Evolutionary conservation across 2,329 filamentous ascomycete species (phyloP).

Genomic region (Proliferodiscus dingleyae): DNA sequence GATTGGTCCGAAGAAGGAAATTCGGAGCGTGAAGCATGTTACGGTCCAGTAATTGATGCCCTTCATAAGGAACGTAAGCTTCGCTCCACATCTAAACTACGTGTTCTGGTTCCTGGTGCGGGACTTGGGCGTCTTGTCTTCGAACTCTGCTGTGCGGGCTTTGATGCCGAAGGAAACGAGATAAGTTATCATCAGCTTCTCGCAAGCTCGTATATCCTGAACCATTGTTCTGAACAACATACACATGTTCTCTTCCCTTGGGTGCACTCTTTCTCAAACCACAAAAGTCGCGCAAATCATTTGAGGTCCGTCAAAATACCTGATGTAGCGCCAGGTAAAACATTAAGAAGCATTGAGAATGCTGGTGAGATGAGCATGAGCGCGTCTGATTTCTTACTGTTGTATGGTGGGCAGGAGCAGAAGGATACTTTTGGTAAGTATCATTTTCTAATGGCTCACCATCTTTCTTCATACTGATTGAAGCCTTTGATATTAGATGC

Average conservation of each 20-base stretch:
- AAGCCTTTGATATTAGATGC: constrained; percentile 50
- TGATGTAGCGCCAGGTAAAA: constrained; percentile 67
- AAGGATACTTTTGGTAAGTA: constrained; percentile 50
- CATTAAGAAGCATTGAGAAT: constrained; percentile 37
- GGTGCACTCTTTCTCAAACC: constrained; percentile 84
- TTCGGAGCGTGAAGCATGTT: constrained; percentile 70
- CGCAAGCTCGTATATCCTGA: constrained; percentile 72
- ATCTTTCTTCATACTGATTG: too few species aligned
- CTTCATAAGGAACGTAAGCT: constrained; percentile 47
- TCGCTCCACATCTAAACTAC: constrained; percentile 22
- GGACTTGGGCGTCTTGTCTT: constrained; percentile 86
- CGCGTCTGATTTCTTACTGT: constrained; percentile 85
- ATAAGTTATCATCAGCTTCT: constrained; percentile 97
- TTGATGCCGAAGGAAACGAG: constrained; percentile 80
- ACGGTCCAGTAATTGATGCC: constrained; percentile 65
- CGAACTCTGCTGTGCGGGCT: constrained; percentile 72
- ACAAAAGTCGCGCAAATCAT: constrained; percentile 68
- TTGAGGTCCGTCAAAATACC: constrained; percentile 69
- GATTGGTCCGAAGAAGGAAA: constrained; percentile 84
- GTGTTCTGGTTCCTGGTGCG: constrained; percentile 81
- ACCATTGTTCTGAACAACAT: constrained; percentile 53
- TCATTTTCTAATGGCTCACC: neutral
- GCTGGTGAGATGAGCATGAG: constrained; percentile 82
- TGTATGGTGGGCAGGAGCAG: constrained; percentile 66
- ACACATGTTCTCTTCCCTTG: constrained; percentile 79